These are phyloP conservation scores for Dendrobium officinale DNA, from an alignment of 106 monocot genomes.

Conservation along the genomic window DNA sequence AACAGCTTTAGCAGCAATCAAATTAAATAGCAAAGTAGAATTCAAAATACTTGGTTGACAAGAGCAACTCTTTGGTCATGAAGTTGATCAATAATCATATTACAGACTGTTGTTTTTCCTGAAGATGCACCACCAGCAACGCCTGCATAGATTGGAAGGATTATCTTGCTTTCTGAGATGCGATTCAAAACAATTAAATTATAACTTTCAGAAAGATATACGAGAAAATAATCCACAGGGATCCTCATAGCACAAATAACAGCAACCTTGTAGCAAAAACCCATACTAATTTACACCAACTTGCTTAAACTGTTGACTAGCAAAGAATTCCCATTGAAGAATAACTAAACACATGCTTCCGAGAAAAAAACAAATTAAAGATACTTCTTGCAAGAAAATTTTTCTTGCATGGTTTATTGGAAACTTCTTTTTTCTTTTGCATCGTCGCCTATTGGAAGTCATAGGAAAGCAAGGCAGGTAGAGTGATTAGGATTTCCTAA, in stretches of 20 bases:
- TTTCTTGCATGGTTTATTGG: too few species aligned
- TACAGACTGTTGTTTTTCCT: constrained; percentile 68
- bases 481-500: too few species aligned
- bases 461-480: too few species aligned
- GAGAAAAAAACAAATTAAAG: background rate
- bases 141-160: constrained; percentile 23
- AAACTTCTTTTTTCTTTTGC: too few species aligned
- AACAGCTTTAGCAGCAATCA: background rate
- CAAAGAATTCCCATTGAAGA: background rate
- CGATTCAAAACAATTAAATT: background rate
- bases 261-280: background rate
- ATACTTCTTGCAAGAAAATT: too few species aligned
- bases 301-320: background rate
- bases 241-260: background rate
- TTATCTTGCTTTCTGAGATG: background rate
- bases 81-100: constrained; percentile 77
- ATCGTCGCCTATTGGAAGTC: too few species aligned
- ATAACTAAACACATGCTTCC: background rate
- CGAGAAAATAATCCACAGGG: background rate
- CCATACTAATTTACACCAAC: background rate
- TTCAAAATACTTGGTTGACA: constrained; percentile 54
- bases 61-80: constrained; percentile 72
- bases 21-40: background rate
- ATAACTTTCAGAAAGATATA: background rate
- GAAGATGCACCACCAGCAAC: constrained; percentile 71